A percentile compares a stretch with the other conserved stretches of the same genome.
phyloP scores from a whole-genome alignment of 352 stramenopile species.

The Pilasporangium apinafurcum region DNA sequence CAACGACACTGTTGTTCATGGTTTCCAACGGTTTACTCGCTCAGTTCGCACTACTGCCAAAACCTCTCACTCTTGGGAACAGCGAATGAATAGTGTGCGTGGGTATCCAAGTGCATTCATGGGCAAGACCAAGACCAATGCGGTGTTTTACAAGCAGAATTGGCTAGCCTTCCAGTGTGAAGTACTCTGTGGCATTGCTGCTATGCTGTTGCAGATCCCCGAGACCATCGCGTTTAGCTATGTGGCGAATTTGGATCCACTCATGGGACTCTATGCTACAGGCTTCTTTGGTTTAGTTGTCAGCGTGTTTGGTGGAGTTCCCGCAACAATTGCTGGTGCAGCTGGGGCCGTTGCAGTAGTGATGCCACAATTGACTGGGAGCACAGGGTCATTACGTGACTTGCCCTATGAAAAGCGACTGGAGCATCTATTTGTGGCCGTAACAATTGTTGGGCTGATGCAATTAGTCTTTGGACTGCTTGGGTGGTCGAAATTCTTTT shows the following conservation, averaged over 20 bases:
- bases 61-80: no score
- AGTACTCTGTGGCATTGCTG: constrained; percentile 84
- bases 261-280: constrained; percentile 89
- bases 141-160: constrained; percentile 52
- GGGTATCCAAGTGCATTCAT: no score
- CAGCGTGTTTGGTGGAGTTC: constrained; percentile 81
- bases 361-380: constrained; percentile 77
- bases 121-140: constrained; percentile 15
- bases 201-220: constrained; percentile 90
- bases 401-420: constrained; percentile 69
- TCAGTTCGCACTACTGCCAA: no score
- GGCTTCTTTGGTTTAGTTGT: constrained; percentile 88
- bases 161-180: constrained; percentile 54
- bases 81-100: no score
- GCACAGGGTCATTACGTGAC: constrained; percentile 31
- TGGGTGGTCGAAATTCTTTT: constrained; percentile 86
- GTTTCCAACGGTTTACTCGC: no score
- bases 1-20: no score
- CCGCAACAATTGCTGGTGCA: constrained; percentile 84
- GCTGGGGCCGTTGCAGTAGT: constrained; percentile 90
- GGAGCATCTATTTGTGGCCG: constrained; percentile 83
- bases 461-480: constrained; percentile 83
- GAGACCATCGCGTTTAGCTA: constrained; percentile 93
- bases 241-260: constrained; percentile 81
- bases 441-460: constrained; percentile 80